Conservation (phyloP, 352 stramenopile genomes). For the Pythium periplocum region DNA sequence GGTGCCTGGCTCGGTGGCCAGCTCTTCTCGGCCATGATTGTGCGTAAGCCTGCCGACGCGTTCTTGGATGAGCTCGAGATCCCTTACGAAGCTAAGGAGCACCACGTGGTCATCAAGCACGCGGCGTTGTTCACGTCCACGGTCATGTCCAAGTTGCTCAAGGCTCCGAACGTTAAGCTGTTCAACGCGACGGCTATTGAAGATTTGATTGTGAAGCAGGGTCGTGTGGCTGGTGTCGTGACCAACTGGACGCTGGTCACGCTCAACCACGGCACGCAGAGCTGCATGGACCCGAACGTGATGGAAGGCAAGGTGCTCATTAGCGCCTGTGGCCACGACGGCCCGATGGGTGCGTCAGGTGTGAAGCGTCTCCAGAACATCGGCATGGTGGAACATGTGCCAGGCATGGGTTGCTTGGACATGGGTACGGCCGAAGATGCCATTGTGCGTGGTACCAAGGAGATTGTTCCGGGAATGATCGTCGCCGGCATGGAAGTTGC, state of each 20-base stretch:
- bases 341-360: conserved; percentile 54
- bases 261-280: conserved; percentile 63
- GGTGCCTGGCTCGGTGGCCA: conserved; percentile 57
- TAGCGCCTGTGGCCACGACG: conserved; percentile 53
- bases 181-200: conserved; percentile 72
- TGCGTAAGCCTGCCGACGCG: conserved; percentile 53
- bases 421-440: conserved; percentile 58
- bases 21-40: conserved; percentile 65
- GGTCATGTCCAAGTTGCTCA: conserved; percentile 54
- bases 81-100: conserved; percentile 54
- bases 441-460: conserved; percentile 56
- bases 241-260: conserved; percentile 70
- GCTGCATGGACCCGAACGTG: conserved; percentile 70
- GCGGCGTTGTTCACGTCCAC: conserved; percentile 61
- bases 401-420: conserved; percentile 53
- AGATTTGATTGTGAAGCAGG: conserved; percentile 61
- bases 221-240: conserved; percentile 50
- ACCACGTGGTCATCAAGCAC: conserved; percentile 68
- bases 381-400: conserved; percentile 50
- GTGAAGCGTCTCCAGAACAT: conserved; percentile 67
- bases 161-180: conserved; percentile 57
- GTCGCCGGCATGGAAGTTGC: conserved; percentile 60
- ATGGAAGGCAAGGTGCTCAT: conserved; percentile 70
- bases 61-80: conserved; percentile 68
- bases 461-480: conserved; percentile 63